phyloP scores from a whole-genome alignment of 2,329 filamentous ascomycete genomes.

The Aspergillus aculeatus region DNA sequence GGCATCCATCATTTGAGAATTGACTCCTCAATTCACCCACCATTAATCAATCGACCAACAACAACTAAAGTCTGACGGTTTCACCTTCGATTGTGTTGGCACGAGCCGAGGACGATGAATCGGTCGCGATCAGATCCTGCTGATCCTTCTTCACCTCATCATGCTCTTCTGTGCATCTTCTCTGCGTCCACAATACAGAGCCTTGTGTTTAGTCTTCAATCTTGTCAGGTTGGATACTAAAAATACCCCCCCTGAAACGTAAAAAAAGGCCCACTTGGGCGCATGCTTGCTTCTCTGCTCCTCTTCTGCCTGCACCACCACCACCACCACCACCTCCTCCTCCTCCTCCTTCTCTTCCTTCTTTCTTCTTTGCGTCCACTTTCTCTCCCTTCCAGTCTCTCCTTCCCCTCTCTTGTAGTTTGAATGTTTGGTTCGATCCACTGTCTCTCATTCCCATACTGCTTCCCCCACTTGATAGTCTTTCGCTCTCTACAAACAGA shows the following conservation, averaged over 20 bases:
- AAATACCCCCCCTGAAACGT: slow-evolving; percentile 2
- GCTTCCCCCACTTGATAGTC: neutral
- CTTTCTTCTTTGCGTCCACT: neutral
- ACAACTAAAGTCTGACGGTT: neutral
- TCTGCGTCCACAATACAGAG: neutral
- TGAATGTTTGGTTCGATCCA: neutral
- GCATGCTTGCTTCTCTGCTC: neutral
- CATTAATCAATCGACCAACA: neutral
- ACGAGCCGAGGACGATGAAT: neutral
- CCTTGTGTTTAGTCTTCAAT: neutral
- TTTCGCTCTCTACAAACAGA: neutral
- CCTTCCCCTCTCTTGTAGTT: neutral
- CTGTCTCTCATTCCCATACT: neutral
- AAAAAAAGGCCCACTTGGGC: slow-evolving; percentile 6
- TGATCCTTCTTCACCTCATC: neutral
- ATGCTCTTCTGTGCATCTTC: neutral
- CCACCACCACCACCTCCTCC: neutral
- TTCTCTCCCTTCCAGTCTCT: neutral
- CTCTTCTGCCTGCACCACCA: slow-evolving; percentile 8
- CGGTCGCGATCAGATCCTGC: neutral
- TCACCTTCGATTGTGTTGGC: neutral
- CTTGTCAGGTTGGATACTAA: neutral
- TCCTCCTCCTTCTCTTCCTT: neutral
- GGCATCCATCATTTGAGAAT: neutral
- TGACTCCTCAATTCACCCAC: neutral